Evolutionary conservation across 78 protist species (phyloP).

Genomic region (Dictyostelium citrinum): DNA sequence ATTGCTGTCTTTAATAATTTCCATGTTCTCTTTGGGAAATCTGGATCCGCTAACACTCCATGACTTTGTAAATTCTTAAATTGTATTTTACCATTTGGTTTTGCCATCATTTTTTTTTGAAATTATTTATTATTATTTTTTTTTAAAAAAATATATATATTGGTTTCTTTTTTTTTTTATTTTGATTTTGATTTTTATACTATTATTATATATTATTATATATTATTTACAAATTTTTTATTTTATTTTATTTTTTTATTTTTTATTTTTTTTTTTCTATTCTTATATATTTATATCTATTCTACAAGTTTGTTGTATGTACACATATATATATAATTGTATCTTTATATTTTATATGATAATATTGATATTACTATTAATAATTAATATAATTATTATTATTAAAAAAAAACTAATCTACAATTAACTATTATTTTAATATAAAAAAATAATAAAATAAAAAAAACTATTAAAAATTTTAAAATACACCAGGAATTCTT

Average conservation of each 20-base stretch:
- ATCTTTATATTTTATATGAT: background rate
- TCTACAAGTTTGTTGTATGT: background rate
- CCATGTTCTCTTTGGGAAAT: constrained; percentile 80
- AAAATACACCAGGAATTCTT: background rate
- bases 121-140: background rate
- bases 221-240: background rate
- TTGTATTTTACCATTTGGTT: constrained; percentile 13
- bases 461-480: no score
- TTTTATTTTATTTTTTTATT: no score
- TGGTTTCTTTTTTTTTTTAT: background rate
- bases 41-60: constrained; percentile 15
- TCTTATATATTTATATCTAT: background rate
- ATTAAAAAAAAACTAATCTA: background rate
- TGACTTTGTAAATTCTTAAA: background rate
- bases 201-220: no score
- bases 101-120: background rate
- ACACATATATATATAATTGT: background rate
- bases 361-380: background rate
- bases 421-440: background rate
- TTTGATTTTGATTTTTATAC: no score
- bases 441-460: no score
- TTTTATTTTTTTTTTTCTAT: background rate
- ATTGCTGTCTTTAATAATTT: constrained; percentile 82
- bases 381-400: background rate
- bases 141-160: background rate